Evolutionary conservation across 306 rosid species (phyloP), one percentile per base, ranked within the genome.

Genomic region (Malus sylvestris): DNA sequence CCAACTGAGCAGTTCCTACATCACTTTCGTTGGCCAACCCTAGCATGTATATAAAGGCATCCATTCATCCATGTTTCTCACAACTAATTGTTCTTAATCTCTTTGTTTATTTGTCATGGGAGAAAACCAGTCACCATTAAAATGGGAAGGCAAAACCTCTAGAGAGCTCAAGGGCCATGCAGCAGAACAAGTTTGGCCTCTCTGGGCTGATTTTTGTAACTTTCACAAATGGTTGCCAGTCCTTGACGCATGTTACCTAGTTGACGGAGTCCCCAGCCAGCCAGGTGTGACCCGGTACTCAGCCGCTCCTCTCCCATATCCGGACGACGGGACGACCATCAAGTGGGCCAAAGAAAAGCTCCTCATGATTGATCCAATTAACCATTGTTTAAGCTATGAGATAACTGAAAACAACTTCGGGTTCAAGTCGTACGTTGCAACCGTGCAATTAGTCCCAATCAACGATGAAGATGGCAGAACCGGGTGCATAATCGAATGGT

Each of bases 271-370:
- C 2, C 86, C 82, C 73, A 84, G 88, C 67, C 86, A 89, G 30
- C 84, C 86, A 3, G 91, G 94, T 30, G 83, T 89, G 78, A 79
- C 85, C 51, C 53, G 93, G 61, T 87, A 65, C 84, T 87, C 89
- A 27, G 76, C 85, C 1, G 0, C 25, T 2, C 23, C 32, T 11
- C 77, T 6, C 5, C 2, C 15, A 0, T 13, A 59, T 15, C 27
- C 38, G 1, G 4, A 72, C 16, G 33, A 45, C 0, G 68, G 14
- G 1, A 53, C 8, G 1, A 53, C 8, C 6, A 29, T 75, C 8
- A 81, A 84, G 78, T 91, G 94, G 92, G 80, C 92, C 5, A 86
- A 81, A 73, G 94, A 91, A 68, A 88, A 89, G 61, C n/a, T 55
- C 0, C 32, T 81, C 2, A 86, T 81, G 74, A 68, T 91, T 45